Base-by-base conservation (phyloP, 352 stramenopile species). In the Halophytophthora batemanensis region DNA sequence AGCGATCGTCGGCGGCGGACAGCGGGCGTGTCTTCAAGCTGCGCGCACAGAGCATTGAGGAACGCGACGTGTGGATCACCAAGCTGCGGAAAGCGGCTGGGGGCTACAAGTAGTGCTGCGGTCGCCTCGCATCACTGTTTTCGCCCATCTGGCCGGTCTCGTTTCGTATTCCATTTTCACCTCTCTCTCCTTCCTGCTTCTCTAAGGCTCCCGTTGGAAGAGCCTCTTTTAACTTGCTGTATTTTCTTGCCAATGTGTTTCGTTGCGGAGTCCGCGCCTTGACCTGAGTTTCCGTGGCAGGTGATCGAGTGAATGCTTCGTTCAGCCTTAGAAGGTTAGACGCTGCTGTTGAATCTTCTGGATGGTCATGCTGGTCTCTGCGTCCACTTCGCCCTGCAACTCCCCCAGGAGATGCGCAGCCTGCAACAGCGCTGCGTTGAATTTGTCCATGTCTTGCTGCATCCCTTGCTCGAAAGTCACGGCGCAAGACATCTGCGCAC, bases 21-120 rank as follows among this genome's bases (percentile, higher is more conserved):
- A 88, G 64, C 33, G 82, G 83, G 13, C 82, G 84, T 10, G 65
- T 85, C 40, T 95, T 93, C 53, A 91, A 93, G 44, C 55, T 95
- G 36, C 84, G 84, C n/a, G 82, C 84, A 14, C 69, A 86, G 48
- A 90, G 63, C 31, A 90, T 95, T 38, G 80, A 92, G 59, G 81
- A 93, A 47, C 82, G 83, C 17, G 77, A 92, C 40, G 67, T 75
- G 21, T 95, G 84, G 84, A 88, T 95, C 41, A 61, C 87, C 23
- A 87, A 78, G 41, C 57, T 95, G 45, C 82, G 80, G 18, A 57
- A 73, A 64, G 74, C 71, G 15, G 65, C 71, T 50, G 74, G 74
- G 17, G 71, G 71, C 13, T 75, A 77, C 44, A 69, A 45, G 33
- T 17, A 38, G 33, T 5, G 33, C 25, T n/a, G n/a, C n/a, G n/a